Conservation (phyloP, 2,329 filamentous ascomycete genomes). For the Purpureocillium lavendulum region DNA sequence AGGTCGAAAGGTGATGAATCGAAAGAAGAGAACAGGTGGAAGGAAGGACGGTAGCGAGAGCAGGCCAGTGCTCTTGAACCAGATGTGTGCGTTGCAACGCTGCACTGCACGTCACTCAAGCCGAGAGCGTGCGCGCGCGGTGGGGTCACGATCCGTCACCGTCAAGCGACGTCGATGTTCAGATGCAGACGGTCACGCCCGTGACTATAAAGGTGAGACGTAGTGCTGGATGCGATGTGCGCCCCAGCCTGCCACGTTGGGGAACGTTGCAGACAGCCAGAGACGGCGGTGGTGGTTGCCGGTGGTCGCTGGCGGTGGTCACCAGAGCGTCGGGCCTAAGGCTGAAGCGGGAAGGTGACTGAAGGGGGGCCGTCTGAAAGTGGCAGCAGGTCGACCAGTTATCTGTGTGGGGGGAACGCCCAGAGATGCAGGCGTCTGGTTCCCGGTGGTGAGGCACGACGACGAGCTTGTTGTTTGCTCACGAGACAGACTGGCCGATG, state of each 20-base stretch:
- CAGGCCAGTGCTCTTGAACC: not conserved
- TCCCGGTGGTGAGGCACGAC: too few species aligned
- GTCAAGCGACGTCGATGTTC: too few species aligned
- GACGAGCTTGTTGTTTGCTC: too few species aligned
- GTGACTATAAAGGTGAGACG: not conserved
- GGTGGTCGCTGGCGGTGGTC: too few species aligned
- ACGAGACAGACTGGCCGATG: too few species aligned
- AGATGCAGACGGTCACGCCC: too few species aligned
- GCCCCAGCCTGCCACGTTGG: not conserved
- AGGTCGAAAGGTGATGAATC: constrained; percentile 4
- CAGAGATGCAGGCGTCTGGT: not conserved
- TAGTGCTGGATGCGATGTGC: not conserved
- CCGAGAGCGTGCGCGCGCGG: not conserved
- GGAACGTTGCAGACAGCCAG: constrained; percentile 7
- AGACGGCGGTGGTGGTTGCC: too few species aligned
- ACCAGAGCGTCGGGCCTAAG: not conserved
- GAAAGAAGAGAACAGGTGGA: not conserved
- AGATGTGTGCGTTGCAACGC: too few species aligned
- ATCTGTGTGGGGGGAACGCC: not conserved
- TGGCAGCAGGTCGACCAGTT: not conserved
- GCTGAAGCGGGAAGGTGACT: constrained; percentile 11
- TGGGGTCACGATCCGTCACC: constrained; percentile 1
- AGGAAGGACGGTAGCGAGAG: not conserved
- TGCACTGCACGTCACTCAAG: not conserved
- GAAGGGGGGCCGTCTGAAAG: not conserved